phyloP scores from a whole-genome alignment of 2,329 filamentous ascomycete species.

The Chrysoporthe austroafricana region DNA sequence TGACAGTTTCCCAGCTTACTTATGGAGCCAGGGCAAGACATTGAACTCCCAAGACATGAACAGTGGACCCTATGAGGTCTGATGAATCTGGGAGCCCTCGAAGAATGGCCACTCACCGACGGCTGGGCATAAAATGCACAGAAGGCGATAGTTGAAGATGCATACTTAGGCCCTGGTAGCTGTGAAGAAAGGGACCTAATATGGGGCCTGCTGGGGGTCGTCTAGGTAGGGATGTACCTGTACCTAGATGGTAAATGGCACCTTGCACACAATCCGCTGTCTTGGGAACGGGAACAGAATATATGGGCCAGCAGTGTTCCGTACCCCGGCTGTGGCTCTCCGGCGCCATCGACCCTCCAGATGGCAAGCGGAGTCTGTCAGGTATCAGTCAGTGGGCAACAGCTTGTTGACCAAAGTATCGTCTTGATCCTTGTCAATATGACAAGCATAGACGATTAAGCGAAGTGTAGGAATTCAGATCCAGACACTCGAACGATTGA shows the following conservation, averaged over 20 bases:
- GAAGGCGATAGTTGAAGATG: constrained; percentile 5
- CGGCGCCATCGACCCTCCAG: constrained; percentile 16
- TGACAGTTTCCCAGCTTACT: not conserved
- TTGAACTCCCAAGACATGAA: not conserved
- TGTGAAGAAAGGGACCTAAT: constrained; percentile 9
- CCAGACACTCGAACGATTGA: constrained; percentile 16
- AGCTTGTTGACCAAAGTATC: constrained; percentile 24
- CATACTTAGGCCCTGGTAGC: constrained; percentile 6
- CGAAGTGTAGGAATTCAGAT: constrained; percentile 23
- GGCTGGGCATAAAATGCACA: constrained; percentile 9
- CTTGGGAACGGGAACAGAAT: not conserved
- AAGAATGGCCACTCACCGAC: constrained; percentile 1
- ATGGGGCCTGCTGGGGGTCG: not conserved
- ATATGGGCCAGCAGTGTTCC: not conserved
- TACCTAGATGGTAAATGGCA: constrained; percentile 4
- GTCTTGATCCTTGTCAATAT: constrained; percentile 25
- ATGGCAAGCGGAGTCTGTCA: constrained; percentile 8
- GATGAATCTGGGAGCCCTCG: constrained; percentile 3
- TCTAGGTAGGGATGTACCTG: not conserved
- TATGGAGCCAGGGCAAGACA: not conserved
- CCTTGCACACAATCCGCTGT: not conserved
- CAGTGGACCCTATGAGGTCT: not conserved
- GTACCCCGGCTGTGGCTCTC: constrained; percentile 1
- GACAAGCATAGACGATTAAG: constrained; percentile 27
- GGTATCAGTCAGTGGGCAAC: not conserved